phyloP scores from a whole-genome alignment of 2,329 filamentous ascomycete genomes.

The Zarea fungicola region DNA sequence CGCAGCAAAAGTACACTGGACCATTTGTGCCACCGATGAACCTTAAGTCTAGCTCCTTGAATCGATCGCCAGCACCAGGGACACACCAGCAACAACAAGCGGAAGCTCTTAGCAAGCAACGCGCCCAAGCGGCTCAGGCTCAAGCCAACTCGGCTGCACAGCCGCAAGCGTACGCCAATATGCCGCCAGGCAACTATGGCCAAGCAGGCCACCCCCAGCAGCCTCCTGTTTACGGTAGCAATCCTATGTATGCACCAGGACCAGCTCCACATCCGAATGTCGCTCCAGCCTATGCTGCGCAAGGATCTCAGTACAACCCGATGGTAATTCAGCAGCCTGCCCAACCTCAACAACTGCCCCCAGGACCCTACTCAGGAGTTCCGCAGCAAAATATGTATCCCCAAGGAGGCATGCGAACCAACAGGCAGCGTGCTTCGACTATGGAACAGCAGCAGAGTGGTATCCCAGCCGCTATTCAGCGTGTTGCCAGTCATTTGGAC shows the following conservation, averaged over 20 bases:
- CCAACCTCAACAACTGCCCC: constrained; percentile 56
- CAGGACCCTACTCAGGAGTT: constrained; percentile 56
- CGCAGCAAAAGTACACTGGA: constrained; percentile 93
- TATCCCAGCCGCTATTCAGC: constrained; percentile 86
- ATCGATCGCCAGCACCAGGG: constrained; percentile 83
- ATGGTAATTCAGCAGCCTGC: constrained; percentile 63
- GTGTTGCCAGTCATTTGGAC: constrained; percentile 92
- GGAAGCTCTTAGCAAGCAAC: constrained; percentile 88
- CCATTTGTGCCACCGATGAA: constrained; percentile 98
- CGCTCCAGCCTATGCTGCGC: constrained; percentile 72
- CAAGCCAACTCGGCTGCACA: constrained; percentile 65
- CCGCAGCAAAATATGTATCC: constrained; percentile 52
- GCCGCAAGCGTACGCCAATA: constrained; percentile 52
- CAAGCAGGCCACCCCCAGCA: constrained; percentile 43
- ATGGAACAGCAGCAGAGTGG: constrained; percentile 94
- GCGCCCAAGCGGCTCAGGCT: constrained; percentile 65
- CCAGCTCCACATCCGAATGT: constrained; percentile 37
- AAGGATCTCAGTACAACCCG: constrained; percentile 64
- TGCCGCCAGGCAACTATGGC: constrained; percentile 43
- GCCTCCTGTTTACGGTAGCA: constrained; percentile 73
- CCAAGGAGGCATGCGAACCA: constrained; percentile 64
- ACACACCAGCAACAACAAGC: constrained; percentile 95
- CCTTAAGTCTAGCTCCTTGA: constrained; percentile 77
- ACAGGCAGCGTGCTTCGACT: constrained; percentile 85
- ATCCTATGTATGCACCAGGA: constrained; percentile 69